Conservation (phyloP, 345 rosid genomes). For the Dimocarpus longan region DNA sequence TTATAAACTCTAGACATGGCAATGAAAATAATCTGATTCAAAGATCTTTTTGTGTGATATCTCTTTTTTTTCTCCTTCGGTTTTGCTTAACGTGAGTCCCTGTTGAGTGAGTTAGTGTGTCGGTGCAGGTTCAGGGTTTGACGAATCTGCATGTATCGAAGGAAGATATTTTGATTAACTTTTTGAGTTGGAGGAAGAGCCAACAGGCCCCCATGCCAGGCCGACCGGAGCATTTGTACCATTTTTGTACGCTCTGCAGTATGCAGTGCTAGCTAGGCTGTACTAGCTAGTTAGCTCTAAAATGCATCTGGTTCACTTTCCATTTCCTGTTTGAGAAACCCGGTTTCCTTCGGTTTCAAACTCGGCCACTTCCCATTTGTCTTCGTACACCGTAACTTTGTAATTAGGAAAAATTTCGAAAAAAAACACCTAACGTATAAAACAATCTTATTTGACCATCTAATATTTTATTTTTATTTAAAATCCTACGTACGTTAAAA, state of each 20-base stretch:
- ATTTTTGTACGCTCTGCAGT: neutral
- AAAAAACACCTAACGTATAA: too few relatives aligned
- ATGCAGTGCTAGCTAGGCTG: neutral
- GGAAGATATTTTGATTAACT: neutral
- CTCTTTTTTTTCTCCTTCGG: too few relatives aligned
- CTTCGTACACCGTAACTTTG: neutral
- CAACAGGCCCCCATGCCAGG: too few relatives aligned
- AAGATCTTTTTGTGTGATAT: too few relatives aligned
- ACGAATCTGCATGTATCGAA: neutral
- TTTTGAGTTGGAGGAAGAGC: neutral
- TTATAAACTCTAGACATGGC: neutral
- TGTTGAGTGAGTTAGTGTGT: neutral
- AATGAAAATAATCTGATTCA: neutral
- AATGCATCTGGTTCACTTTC: too few relatives aligned
- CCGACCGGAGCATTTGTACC: neutral
- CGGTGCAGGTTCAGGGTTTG: neutral
- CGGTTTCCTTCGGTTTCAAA: neutral
- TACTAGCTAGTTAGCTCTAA: neutral
- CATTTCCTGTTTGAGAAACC: neutral
- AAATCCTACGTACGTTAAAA: too few relatives aligned
- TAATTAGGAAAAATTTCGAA: too few relatives aligned
- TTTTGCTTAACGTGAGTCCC: too few relatives aligned
- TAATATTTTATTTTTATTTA: too few relatives aligned
- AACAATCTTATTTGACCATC: too few relatives aligned
- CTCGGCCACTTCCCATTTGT: neutral